These are phyloP conservation scores for Kingdonia uniflora DNA, from an alignment of 164 flowering plant species.

Conservation along the genomic window DNA sequence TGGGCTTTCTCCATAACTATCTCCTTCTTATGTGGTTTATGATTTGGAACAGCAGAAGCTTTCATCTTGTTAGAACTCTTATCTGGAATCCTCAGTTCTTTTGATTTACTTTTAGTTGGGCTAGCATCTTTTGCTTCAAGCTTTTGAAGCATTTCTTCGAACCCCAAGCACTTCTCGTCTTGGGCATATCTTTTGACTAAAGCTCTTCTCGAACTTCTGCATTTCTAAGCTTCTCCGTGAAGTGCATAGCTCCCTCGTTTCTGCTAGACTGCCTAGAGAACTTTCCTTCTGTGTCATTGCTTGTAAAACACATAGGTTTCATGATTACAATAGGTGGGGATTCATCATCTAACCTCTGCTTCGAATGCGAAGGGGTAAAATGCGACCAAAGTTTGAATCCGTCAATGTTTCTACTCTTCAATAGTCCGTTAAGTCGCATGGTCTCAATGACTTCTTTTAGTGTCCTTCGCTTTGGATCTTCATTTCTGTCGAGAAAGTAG, in stretches of 20 bases:
- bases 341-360: conserved; percentile 19
- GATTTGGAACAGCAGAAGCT: conserved; percentile 11
- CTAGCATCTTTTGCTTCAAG: conserved; percentile 1
- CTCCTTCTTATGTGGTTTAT: conserved; percentile 22
- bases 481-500: conserved; percentile 11
- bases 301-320: conserved; percentile 35
- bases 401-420: conserved; percentile 21
- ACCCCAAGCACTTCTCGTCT: conserved; percentile 6
- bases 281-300: conserved; percentile 11
- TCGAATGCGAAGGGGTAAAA: conserved; percentile 10
- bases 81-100: conserved; percentile 14
- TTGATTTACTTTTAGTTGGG: conserved; percentile 11
- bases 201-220: conserved; percentile 19
- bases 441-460: conserved; percentile 47
- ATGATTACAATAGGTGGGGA: conserved; percentile 71
- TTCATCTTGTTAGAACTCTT: conserved; percentile 20
- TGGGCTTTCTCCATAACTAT: conserved; percentile 18
- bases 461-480: conserved; percentile 24
- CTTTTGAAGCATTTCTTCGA: conserved; percentile 2
- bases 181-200: conserved; percentile 1
- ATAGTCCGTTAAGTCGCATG: conserved; percentile 43
- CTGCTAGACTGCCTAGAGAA: background rate
- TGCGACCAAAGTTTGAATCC: conserved; percentile 6
- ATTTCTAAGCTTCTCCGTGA: conserved; percentile 15
- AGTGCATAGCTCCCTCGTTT: conserved; percentile 16